Evolutionary conservation across 2,329 filamentous ascomycete species (phyloP), one percentile per base, ranked within the genome.

Genomic region (Colletotrichum scovillei): DNA sequence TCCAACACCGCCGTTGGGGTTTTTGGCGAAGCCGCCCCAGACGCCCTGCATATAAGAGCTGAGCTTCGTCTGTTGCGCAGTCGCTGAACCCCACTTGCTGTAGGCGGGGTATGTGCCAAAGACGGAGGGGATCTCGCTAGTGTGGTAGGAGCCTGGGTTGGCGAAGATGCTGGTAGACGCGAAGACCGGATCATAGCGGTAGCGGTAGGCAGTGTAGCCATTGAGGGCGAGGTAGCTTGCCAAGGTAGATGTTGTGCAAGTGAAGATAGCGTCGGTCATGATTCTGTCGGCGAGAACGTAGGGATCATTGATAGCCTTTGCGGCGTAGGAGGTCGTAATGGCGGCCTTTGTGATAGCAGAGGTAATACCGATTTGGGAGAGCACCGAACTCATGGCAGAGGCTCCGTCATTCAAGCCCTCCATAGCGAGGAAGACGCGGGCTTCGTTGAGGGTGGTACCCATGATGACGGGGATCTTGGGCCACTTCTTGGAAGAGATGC

Each of bases 91-190:
- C n/a, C 38, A 63, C 38, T 69, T 65, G 38, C 22, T 52, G 32
- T 73, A 74, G 24, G 30, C 24, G 4, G 35, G 22, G 49, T 73
- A 73, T 1, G 73, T 74, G 8, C 73, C 73, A n/a, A 73, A 73
- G 4, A 69, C 73, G 16, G 70, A 69, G 26, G 69, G 69, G 28
- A 74, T 74, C 6, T 74, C 73, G 55, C 56, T 59, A 2, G 73
- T 73, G 69, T 74, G 73, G 24, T 73, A 74, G 9, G 73, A 53
- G 16, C 69, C 73, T 7, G 70, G 26, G 30, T 74, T 74, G 52
- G 28, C n/a, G 6, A 74, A 69, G 56, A 72, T 69, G 49, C 52
- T 22, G 5, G 71, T 73, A 1, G 69, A 73, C 2, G 73, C 14
- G 46, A 73, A 74, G 2, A 62, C 24, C 7, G 73, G 28, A 22